Conservation (phyloP, 257 asterid species). For the Cordia subcordata region DNA sequence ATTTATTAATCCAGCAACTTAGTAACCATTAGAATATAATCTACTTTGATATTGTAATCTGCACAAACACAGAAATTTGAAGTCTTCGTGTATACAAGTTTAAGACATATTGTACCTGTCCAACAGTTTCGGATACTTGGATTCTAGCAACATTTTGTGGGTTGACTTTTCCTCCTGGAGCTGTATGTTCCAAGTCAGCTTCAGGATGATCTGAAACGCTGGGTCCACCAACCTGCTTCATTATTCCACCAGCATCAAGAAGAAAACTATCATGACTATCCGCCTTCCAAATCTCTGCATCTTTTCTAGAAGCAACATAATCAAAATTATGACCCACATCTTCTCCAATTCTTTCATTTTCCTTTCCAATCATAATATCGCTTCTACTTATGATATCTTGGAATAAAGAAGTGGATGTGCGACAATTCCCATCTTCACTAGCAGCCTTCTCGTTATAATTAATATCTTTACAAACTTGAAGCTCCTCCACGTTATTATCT, state of each 20-base stretch:
- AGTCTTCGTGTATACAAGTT: neutral
- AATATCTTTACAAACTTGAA: conserved; percentile 26
- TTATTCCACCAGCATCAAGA: conserved; percentile 12
- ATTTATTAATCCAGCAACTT: too few relatives aligned
- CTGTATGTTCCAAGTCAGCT: conserved; percentile 21
- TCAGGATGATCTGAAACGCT: conserved; percentile 10
- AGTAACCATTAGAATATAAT: too few relatives aligned
- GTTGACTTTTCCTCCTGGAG: conserved; percentile 27
- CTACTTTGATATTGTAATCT: neutral
- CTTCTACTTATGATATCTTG: conserved; percentile 16
- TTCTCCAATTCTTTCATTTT: conserved; percentile 18
- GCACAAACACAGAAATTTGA: neutral
- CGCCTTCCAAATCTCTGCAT: conserved; percentile 19
- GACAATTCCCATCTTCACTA: conserved; percentile 17
- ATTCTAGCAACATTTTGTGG: conserved; percentile 36
- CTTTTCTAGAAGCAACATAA: conserved; percentile 19
- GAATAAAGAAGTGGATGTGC: conserved; percentile 16
- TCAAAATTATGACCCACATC: conserved; percentile 25
- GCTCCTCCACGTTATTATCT: conserved; percentile 26
- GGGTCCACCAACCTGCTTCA: conserved; percentile 13
- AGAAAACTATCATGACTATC: conserved; percentile 3
- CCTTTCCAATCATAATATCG: conserved; percentile 22
- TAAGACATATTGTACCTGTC: conserved; percentile 32
- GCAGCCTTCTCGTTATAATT: conserved; percentile 18
- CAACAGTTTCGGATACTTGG: conserved; percentile 22